Base-by-base conservation (phyloP, 192 early-diverging fungal genomes). In the Backusella parvicylindrica region DNA sequence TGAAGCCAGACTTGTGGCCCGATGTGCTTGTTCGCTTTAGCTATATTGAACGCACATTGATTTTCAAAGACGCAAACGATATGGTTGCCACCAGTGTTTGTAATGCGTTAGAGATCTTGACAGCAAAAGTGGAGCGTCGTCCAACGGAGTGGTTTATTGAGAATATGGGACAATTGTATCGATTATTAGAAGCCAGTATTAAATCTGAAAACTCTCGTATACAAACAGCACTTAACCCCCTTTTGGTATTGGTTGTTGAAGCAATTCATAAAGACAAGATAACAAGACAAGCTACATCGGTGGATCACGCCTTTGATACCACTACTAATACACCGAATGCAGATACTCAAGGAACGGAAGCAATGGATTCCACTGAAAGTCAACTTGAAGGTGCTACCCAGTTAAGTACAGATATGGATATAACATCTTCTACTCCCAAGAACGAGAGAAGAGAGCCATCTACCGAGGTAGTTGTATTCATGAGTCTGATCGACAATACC, bases 221-320 rank as follows among this genome's bases (percentile, higher is more conserved):
- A 56, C 88, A 92, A 64, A 87, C 87, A 71, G 85, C 89, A 32
- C 79, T 98, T 6, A 80, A 91, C 2, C 88, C 89, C 3, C 86
- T 97, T n/a, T 84, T 97, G 26, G 84, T 87, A 36, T 86, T 87
- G 64, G 86, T 95, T n/a, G 95, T 92, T 78, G 84, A 89, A 47
- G 81, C 83, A 26, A 84, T 89, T 7, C 69, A 84, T 21, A 74
- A 79, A 18, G 28, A 74, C 79, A 49, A 81, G 79, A 18, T 66
- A 15, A 8, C 13, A 66, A 66, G 33, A 31, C 64, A 66, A 9
- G 28, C 2, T 6, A 35, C 33, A 35, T 35, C 6, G 33, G 33
- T 3, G 33, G 33, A 43, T 12, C 41, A 15, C 8, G 41, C 41
- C 11, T 35, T 35, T 35, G 33, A 35, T 35, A 35, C 33, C 2